Evolutionary conservation across 192 early-diverging fungal species (phyloP).

Genomic region (Jimgerdemannia flammicorona): DNA sequence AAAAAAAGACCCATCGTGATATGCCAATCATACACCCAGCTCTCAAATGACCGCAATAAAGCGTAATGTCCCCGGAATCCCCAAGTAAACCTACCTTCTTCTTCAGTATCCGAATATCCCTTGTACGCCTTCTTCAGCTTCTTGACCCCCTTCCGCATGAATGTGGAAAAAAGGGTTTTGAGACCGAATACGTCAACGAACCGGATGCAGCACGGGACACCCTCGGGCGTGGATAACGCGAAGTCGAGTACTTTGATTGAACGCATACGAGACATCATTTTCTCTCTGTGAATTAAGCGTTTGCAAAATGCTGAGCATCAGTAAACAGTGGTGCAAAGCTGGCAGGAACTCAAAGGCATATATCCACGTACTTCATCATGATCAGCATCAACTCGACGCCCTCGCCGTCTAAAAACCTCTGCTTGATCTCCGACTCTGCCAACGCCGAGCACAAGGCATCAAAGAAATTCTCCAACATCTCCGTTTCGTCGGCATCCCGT

Average conservation of each 20-base stretch:
- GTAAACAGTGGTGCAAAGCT: neutral
- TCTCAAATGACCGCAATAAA: too few relatives aligned
- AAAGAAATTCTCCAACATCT: conserved; percentile 92
- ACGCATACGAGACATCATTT: conserved; percentile 72
- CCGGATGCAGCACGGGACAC: conserved; percentile 51
- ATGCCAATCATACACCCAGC: too few relatives aligned
- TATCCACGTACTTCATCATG: conserved; percentile 65
- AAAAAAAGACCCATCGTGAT: too few relatives aligned
- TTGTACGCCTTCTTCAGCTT: conserved; percentile 79
- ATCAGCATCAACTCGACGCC: conserved; percentile 91
- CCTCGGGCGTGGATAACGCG: conserved; percentile 54
- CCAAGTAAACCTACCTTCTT: conserved; percentile 50
- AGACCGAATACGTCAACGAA: conserved; percentile 84
- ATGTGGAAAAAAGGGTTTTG: conserved; percentile 80
- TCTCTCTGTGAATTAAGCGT: conserved; percentile 47
- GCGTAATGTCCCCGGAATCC: neutral
- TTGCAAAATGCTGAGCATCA: neutral
- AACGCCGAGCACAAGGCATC: conserved; percentile 76
- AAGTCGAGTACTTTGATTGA: conserved; percentile 87
- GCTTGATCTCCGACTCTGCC: conserved; percentile 64
- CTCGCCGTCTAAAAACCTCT: conserved; percentile 72
- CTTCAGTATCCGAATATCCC: conserved; percentile 70
- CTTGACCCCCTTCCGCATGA: conserved; percentile 81
- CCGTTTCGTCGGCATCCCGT: conserved; percentile 77
- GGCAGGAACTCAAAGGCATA: neutral